Percentiles rank a stretch among this genome's conserved stretches.
Evolutionary conservation across 73 alveolate genomes (phyloP).

Genomic region (Paramecium sonneborni): DNA sequence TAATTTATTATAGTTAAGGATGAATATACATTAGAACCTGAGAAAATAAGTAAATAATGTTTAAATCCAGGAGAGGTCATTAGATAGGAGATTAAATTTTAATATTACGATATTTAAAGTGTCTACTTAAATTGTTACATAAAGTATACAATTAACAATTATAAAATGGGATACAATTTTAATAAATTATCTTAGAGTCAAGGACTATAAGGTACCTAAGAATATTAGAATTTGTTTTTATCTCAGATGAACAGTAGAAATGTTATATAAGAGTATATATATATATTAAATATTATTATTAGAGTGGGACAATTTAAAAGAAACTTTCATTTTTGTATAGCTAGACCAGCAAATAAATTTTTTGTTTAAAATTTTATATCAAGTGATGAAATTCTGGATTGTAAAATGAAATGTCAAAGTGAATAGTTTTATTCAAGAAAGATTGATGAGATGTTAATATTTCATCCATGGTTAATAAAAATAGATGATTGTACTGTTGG

Average conservation of each 20-base stretch:
- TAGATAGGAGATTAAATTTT: background rate
- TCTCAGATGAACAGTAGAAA: background rate
- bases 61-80: background rate
- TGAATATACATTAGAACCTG: background rate
- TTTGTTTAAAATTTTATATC: background rate
- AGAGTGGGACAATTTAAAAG: constrained; percentile 8
- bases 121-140: constrained; percentile 13
- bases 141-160: background rate
- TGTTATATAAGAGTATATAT: background rate
- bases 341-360: constrained; percentile 24
- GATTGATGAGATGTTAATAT: background rate
- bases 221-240: background rate
- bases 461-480: constrained; percentile 29
- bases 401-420: background rate
- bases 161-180: background rate
- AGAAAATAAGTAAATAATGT: background rate
- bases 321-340: background rate
- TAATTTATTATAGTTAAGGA: background rate
- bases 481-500: background rate
- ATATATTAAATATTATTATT: background rate
- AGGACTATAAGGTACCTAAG: background rate
- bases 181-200: background rate
- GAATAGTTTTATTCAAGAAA: background rate
- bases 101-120: background rate
- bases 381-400: background rate